phyloP scores from a whole-genome alignment of 1,284 basidiomycete species.

The Peniophora sp. region DNA sequence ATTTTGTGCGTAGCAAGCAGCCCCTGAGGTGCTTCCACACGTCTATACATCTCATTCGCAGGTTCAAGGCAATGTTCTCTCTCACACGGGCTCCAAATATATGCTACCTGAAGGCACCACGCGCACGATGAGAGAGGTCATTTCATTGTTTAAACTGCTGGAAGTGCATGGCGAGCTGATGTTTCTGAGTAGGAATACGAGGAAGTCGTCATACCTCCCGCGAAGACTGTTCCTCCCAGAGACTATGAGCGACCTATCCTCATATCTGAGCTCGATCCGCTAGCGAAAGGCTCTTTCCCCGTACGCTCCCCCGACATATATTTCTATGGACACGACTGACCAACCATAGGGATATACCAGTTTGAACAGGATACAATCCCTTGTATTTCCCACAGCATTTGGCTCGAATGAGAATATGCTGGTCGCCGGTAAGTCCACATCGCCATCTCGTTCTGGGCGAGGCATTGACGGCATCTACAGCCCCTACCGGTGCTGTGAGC shows the following conservation, averaged over 20 bases:
- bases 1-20: constrained; percentile 34
- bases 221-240: constrained; percentile 72
- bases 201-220: constrained; percentile 88
- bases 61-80: constrained; percentile 62
- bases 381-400: constrained; percentile 92
- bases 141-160: constrained; percentile 6
- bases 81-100: constrained; percentile 71
- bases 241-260: constrained; percentile 67
- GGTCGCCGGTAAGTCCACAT: constrained; percentile 70
- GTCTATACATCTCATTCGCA: constrained; percentile 75
- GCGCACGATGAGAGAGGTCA: constrained; percentile 60
- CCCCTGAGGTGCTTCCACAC: constrained; percentile 73
- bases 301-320: constrained; percentile 41
- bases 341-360: constrained; percentile 71
- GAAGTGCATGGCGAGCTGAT: background rate
- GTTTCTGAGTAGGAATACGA: constrained; percentile 45
- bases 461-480: constrained; percentile 28
- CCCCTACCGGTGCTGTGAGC: constrained; percentile 90
- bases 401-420: constrained; percentile 95
- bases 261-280: constrained; percentile 69
- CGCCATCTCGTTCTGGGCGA: background rate
- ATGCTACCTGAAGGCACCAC: constrained; percentile 81
- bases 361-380: constrained; percentile 93
- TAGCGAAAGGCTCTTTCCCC: constrained; percentile 85
- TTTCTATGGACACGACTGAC: too few species aligned